Evolutionary conservation across 345 rosid genomes (phyloP), one percentile per base, ranked within the genome.

Genomic region (Euclidium syriacum): DNA sequence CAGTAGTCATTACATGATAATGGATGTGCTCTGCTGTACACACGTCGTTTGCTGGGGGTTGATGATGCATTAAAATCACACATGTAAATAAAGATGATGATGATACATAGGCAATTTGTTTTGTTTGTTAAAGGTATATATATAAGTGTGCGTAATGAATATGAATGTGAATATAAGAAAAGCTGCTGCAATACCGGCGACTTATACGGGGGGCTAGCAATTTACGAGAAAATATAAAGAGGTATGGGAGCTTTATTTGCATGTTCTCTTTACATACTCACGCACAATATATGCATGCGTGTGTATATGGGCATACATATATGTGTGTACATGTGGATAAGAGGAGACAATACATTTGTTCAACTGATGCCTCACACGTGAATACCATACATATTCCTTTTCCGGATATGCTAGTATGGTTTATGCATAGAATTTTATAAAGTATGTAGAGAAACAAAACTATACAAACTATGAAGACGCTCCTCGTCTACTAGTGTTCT

Each of bases 211-310:
- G 27, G 20, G 11, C 23, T 39, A 48, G 57, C 70, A 39, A 71
- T 56, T 71, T 64, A 71, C 75, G 64, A 71, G 65, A 49, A 46
- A 62, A 57, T n/a, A 51, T 29, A 48, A 71, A 64, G 70, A 62
- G 51, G 57, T 40, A 64, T 56, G 60, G 59, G 65, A 11, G 43
- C 19, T 59, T 69, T 60, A 60, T 42, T 27, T 59, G 67, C 67
- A 68, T 68, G 67, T 51, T 68, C 58, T 67, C 58, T 67, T 39
- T 58, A 42, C 10, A 70, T 38, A 47, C 26, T 55, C 57, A 35
- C 36, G 10, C 18, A 25, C 16, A 39, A 29, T 30, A 16, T 30
- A 30, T 9, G 12, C 8, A 43, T 18, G 24, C 3, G 6, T 33
- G 5, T 22, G 27, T 11, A 11, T 18, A 12, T 57, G 18, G 20